Conservation (phyloP, 1,139 yeast species). For the Yamadazyma spencermartinsiae region DNA sequence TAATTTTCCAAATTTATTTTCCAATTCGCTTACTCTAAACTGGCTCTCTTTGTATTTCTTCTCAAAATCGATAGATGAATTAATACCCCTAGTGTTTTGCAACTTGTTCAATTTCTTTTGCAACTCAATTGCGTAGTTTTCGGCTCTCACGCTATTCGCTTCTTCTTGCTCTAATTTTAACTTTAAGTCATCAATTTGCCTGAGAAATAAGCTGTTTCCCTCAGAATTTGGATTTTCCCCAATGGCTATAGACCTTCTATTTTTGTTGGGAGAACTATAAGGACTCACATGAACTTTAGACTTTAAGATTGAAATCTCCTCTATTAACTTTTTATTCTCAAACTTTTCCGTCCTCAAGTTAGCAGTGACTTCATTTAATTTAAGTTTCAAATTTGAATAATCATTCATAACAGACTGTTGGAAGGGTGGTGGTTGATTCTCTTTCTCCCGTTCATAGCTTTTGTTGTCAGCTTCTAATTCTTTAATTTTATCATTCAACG, state of each 20-base stretch:
- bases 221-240: constrained; percentile 31
- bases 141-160: constrained; percentile 45
- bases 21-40: constrained; percentile 34
- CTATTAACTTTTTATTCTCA: constrained; percentile 54
- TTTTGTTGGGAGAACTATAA: constrained; percentile 24
- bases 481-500: constrained; percentile 24
- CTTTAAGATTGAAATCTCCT: constrained; percentile 59
- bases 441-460: constrained; percentile 31
- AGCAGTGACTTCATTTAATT: constrained; percentile 55
- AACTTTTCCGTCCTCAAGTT: constrained; percentile 51
- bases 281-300: constrained; percentile 31
- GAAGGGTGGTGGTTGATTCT: constrained; percentile 35
- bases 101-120: constrained; percentile 47
- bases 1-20: constrained; percentile 29
- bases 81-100: constrained; percentile 43
- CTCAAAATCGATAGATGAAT: constrained; percentile 37
- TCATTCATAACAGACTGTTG: constrained; percentile 38
- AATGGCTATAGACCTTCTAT: constrained; percentile 34
- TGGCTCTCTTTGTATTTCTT: constrained; percentile 40
- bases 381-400: constrained; percentile 50
- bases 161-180: constrained; percentile 43
- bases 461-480: constrained; percentile 20
- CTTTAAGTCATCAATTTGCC: constrained; percentile 40
- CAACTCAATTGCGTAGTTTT: constrained; percentile 45
- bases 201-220: constrained; percentile 24